These are phyloP conservation scores for Aspergillus niger DNA, from an alignment of 2,329 filamentous ascomycete genomes.

Conservation along the genomic window DNA sequence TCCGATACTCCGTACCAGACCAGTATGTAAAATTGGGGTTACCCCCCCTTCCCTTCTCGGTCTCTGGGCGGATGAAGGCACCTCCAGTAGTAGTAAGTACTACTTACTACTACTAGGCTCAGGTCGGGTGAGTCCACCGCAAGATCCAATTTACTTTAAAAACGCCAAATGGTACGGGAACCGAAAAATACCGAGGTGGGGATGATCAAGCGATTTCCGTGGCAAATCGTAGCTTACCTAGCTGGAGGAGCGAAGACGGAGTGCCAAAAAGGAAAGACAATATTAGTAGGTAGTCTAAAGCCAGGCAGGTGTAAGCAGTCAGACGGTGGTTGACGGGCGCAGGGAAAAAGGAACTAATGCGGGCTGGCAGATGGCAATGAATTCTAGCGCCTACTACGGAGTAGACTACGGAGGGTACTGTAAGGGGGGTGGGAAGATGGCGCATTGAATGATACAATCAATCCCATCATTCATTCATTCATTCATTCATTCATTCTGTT, in stretches of 20 bases:
- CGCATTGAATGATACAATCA: neutral
- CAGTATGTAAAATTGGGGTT: neutral
- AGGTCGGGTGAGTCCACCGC: constrained; percentile 2
- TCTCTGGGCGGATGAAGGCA: neutral
- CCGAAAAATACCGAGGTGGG: constrained; percentile 20
- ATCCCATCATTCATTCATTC: neutral
- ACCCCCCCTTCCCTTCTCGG: neutral
- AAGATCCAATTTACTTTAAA: neutral
- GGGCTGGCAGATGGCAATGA: constrained; percentile 3
- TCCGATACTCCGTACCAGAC: constrained; percentile 20
- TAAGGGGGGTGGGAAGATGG: neutral
- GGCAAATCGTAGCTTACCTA: constrained; percentile 23
- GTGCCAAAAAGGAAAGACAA: neutral
- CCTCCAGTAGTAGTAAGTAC: neutral
- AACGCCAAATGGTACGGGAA: constrained; percentile 5
- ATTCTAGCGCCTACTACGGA: constrained; percentile 1
- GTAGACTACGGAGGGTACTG: neutral
- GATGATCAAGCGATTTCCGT: constrained; percentile 20
- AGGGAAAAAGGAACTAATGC: constrained; percentile 7
- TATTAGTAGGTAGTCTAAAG: neutral
- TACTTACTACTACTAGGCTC: too few relatives aligned
- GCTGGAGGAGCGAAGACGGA: neutral
- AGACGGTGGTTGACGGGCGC: constrained; percentile 1
- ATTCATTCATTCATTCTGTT: neutral
- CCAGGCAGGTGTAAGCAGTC: neutral